phyloP scores from a whole-genome alignment of 2,329 filamentous ascomycete species.

The Cladosporium sp. region DNA sequence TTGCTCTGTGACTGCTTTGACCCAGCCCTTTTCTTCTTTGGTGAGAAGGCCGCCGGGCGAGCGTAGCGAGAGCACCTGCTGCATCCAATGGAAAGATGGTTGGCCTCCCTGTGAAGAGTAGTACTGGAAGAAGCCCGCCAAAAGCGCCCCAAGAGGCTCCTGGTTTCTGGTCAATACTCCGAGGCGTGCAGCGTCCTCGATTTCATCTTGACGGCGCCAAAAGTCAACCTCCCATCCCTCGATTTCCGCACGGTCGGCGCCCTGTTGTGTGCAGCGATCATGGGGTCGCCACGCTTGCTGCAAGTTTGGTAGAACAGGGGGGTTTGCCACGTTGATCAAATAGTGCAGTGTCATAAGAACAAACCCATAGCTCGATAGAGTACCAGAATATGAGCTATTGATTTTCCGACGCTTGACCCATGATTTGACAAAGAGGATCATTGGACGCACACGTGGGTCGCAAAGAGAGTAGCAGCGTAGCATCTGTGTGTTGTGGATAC shows the following conservation, averaged over 20 bases:
- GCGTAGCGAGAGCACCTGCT: constrained; percentile 73
- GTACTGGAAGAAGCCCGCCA: constrained; percentile 85
- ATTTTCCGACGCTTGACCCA: constrained; percentile 85
- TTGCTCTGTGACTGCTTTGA: constrained; percentile 68
- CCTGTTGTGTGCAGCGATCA: constrained; percentile 25
- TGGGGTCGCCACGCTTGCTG: constrained; percentile 53
- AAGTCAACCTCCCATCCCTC: constrained; percentile 68
- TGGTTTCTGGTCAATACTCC: constrained; percentile 62
- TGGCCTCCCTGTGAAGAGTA: constrained; percentile 58
- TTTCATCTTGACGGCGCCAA: constrained; percentile 69
- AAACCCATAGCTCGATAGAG: constrained; percentile 84
- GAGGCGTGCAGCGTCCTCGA: constrained; percentile 54
- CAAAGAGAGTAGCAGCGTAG: constrained; percentile 77
- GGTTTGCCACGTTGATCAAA: constrained; percentile 72
- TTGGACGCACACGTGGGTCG: constrained; percentile 68
- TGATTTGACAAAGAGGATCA: constrained; percentile 82
- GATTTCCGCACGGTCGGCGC: constrained; percentile 22
- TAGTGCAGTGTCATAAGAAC: constrained; percentile 91
- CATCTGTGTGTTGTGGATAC: constrained; percentile 76
- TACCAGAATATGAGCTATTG: constrained; percentile 81
- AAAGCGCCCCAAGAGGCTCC: constrained; percentile 64
- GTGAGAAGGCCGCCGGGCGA: constrained; percentile 62
- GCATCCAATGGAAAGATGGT: constrained; percentile 70
- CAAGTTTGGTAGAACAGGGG: constrained; percentile 80
- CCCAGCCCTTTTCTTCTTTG: constrained; percentile 81